Percentiles rank a stretch among this genome's conserved stretches.
Evolutionary conservation across 1,284 basidiomycete genomes (phyloP).

Genomic region (Golubevia pallescens): DNA sequence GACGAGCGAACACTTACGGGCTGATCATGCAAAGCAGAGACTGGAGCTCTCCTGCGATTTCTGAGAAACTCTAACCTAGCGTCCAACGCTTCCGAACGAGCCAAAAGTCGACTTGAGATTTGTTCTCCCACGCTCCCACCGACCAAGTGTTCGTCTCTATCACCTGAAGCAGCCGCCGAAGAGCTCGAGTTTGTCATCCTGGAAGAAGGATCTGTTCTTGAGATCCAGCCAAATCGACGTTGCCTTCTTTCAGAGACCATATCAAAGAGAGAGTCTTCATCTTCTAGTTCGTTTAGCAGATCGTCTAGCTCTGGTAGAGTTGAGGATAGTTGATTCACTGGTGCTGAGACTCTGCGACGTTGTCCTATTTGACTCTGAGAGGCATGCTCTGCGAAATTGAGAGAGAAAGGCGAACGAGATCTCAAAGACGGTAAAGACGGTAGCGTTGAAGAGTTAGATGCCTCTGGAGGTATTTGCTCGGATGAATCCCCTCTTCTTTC

Average conservation of each 20-base stretch:
- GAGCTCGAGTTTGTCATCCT: not conserved
- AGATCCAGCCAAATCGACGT: not conserved
- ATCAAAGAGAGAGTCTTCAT: not conserved
- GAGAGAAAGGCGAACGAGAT: not conserved
- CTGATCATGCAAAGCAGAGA: too few species aligned
- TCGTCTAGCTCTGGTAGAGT: not conserved
- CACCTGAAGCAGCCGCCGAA: not conserved
- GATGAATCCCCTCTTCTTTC: not conserved
- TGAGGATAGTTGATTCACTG: not conserved
- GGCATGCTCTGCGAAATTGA: not conserved
- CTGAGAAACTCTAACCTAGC: too few species aligned
- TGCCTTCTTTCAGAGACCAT: not conserved
- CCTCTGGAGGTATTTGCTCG: not conserved
- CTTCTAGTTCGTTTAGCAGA: not conserved
- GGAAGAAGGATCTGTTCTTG: not conserved
- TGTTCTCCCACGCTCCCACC: not conserved
- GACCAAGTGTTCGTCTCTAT: not conserved
- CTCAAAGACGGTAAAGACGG: not conserved
- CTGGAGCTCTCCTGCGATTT: too few species aligned
- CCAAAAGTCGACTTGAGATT: not conserved
- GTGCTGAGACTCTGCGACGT: not conserved
- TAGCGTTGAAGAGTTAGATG: not conserved
- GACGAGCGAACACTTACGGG: too few species aligned
- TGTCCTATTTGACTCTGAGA: not conserved
- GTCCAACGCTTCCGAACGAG: too few species aligned